These are phyloP conservation scores for Clitopilus passeckerianus DNA, from an alignment of 768 basidiomycete genomes.

Conservation along the genomic window DNA sequence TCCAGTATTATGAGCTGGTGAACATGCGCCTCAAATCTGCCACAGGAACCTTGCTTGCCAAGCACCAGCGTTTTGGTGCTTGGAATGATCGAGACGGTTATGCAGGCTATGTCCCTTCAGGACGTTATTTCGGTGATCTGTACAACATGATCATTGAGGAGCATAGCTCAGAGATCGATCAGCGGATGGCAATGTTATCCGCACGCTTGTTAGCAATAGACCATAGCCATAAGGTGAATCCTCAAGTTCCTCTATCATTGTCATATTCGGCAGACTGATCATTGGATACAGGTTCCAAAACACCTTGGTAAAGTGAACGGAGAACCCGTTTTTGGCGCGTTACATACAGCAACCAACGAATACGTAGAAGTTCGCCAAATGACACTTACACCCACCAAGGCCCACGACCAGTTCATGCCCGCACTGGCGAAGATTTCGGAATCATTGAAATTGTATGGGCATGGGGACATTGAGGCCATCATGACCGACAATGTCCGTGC, in stretches of 20 bases:
- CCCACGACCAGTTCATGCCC: constrained; percentile 22
- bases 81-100: constrained; percentile 9
- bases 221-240: constrained; percentile 21
- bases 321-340: constrained; percentile 16
- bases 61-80: background rate
- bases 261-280: background rate
- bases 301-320: constrained; percentile 19
- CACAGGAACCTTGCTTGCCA: constrained; percentile 2
- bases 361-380: constrained; percentile 17
- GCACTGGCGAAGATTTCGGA: constrained; percentile 15
- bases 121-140: constrained; percentile 14
- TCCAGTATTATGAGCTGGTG: constrained; percentile 7
- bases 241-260: background rate
- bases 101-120: constrained; percentile 16
- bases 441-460: constrained; percentile 22
- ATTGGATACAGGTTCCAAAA: constrained; percentile 16
- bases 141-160: constrained; percentile 19
- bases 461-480: constrained; percentile 15
- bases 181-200: constrained; percentile 18
- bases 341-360: constrained; percentile 22
- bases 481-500: constrained; percentile 23
- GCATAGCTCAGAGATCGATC: constrained; percentile 14
- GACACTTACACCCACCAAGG: constrained; percentile 22
- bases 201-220: constrained; percentile 13
- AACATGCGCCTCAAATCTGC: background rate